These are phyloP conservation scores for Fusarium illudens DNA, from an alignment of 2,329 filamentous ascomycete genomes.

Conservation along the genomic window DNA sequence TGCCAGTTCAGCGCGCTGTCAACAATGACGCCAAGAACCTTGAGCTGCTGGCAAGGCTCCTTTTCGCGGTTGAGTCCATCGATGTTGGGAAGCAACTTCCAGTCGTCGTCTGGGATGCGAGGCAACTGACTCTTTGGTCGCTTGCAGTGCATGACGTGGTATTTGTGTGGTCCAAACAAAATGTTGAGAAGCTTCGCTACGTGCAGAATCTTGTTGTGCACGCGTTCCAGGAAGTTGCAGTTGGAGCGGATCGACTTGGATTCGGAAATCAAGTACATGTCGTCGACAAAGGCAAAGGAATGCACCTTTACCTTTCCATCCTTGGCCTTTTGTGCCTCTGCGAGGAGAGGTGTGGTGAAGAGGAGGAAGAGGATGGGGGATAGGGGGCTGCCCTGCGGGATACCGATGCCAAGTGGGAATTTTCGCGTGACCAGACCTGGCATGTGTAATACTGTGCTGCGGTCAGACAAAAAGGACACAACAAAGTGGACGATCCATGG, in stretches of 20 bases:
- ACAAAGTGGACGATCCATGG: constrained; percentile 2
- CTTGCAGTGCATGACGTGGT: background rate
- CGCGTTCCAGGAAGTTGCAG: background rate
- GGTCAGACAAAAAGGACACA: constrained; percentile 7
- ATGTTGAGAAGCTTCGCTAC: background rate
- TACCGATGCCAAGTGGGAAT: background rate
- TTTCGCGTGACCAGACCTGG: background rate
- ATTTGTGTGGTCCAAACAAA: background rate
- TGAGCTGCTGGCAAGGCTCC: background rate
- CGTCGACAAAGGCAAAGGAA: background rate
- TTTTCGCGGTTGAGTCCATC: background rate
- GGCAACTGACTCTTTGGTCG: background rate
- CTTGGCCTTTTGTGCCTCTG: background rate
- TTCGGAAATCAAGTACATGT: background rate
- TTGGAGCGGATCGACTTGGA: background rate
- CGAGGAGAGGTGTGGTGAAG: background rate
- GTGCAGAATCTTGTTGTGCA: background rate
- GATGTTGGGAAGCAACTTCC: background rate
- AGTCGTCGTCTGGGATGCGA: no score
- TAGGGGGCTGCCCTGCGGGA: constrained; percentile 2
- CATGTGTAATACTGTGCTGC: background rate
- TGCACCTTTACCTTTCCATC: background rate
- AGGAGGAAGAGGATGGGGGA: background rate
- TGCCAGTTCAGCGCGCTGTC: background rate
- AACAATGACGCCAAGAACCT: background rate